Evolutionary conservation across 2,329 filamentous ascomycete species (phyloP).

Genomic region (Didymella segeticola): DNA sequence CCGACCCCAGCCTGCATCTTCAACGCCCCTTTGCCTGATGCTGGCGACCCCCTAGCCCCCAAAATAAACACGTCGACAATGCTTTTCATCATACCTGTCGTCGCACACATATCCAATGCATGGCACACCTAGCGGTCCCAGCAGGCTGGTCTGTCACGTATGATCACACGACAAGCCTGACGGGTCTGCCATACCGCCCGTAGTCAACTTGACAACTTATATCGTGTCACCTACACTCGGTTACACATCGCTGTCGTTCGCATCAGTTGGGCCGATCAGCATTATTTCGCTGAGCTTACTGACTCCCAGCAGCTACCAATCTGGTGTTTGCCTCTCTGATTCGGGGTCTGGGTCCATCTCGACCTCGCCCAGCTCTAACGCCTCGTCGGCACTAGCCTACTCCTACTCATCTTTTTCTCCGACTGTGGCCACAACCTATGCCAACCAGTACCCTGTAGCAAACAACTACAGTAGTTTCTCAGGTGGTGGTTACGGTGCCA

Average conservation of each 20-base stretch:
- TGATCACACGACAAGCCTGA: conserved; percentile 55
- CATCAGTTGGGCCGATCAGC: conserved; percentile 38
- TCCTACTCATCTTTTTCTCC: conserved; percentile 49
- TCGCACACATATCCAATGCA: conserved; percentile 49
- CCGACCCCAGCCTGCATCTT: conserved; percentile 44
- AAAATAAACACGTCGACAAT: conserved; percentile 52
- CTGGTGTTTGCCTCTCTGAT: conserved; percentile 60
- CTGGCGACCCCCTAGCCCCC: conserved; percentile 46
- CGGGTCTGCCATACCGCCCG: conserved; percentile 46
- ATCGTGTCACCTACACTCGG: conserved; percentile 47
- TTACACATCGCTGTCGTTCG: conserved; percentile 50
- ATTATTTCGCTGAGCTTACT: conserved; percentile 43
- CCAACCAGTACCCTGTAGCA: conserved; percentile 38
- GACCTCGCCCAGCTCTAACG: conserved; percentile 59
- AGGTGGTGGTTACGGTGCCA: conserved; percentile 45
- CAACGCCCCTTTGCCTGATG: conserved; percentile 47
- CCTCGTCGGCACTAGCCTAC: conserved; percentile 56
- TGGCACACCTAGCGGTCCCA: conserved; percentile 48
- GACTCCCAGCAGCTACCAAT: conserved; percentile 57
- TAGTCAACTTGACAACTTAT: conserved; percentile 48
- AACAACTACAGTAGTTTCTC: conserved; percentile 48
- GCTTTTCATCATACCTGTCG: conserved; percentile 41
- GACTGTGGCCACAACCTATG: conserved; percentile 44
- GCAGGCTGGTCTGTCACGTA: conserved; percentile 50
- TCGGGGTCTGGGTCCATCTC: conserved; percentile 63